Conservation (phyloP, 495 filamentous ascomycete species). For the Penicillium pancosmium region DNA sequence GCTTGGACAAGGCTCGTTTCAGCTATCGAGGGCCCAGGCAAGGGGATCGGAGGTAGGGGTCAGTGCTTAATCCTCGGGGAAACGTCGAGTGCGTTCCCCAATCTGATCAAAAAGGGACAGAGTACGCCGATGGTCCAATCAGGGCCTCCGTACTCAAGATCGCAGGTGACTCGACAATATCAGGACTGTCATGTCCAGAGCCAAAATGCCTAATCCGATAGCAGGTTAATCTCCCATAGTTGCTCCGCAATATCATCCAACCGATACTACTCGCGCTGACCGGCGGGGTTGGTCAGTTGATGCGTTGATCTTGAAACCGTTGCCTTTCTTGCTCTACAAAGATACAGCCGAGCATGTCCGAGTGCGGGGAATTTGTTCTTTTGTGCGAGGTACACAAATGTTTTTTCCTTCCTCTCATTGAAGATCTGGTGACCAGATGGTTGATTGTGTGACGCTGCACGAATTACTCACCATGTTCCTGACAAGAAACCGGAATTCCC, state of each 20-base stretch:
- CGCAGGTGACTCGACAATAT: conserved; percentile 2
- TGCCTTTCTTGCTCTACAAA: background rate
- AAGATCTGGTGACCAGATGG: background rate
- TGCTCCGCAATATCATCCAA: background rate
- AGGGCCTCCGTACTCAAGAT: background rate
- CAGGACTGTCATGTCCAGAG: background rate
- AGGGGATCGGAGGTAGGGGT: conserved; percentile 14
- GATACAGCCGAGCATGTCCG: no score
- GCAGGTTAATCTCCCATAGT: conserved; percentile 9
- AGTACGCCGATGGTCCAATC: conserved; percentile 25
- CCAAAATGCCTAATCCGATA: conserved; percentile 10
- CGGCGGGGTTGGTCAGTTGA: background rate
- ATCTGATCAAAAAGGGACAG: conserved; percentile 22
- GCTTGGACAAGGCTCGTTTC: conserved; percentile 19
- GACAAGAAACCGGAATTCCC: background rate
- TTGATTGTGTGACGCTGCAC: conserved; percentile 7
- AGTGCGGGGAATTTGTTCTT: no score
- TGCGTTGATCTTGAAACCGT: background rate
- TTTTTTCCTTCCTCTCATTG: background rate
- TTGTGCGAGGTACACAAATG: background rate
- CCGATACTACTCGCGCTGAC: background rate
- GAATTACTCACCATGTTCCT: background rate
- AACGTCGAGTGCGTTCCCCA: conserved; percentile 15
- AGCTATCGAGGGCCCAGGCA: conserved; percentile 18
- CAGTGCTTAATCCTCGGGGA: conserved; percentile 21